Evolutionary conservation across 2,329 filamentous ascomycete species (phyloP).

Genomic region (Epichloe scottii): DNA sequence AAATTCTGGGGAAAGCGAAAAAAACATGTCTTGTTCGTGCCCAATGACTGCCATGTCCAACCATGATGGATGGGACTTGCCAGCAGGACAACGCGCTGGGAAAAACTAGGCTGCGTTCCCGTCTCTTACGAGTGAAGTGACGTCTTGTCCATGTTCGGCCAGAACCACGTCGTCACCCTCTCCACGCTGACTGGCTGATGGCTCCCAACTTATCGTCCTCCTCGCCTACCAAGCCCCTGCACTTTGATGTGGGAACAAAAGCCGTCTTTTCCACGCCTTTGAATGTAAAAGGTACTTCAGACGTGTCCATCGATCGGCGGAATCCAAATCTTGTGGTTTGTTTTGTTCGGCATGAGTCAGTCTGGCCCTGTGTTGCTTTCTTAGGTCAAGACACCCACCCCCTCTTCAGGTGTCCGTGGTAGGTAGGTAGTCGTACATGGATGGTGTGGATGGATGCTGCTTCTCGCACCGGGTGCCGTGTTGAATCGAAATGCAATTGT

Average conservation of each 20-base stretch:
- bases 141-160: neutral
- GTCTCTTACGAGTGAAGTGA: neutral
- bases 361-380: neutral
- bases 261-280: neutral
- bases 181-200: neutral
- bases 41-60: neutral
- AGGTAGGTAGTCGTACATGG: neutral
- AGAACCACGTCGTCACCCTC: neutral
- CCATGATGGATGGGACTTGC: too few species aligned
- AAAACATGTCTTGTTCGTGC: neutral
- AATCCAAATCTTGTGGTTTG: neutral
- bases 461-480: neutral
- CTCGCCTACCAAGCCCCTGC: neutral
- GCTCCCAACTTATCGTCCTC: neutral
- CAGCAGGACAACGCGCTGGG: too few species aligned
- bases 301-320: neutral
- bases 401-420: too few species aligned
- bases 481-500: conserved; percentile 1
- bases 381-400: too few species aligned
- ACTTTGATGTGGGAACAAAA: neutral
- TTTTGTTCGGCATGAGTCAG: neutral
- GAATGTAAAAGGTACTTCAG: neutral
- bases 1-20: too few species aligned
- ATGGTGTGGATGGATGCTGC: neutral
- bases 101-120: neutral